A percentile compares a stretch with the other conserved stretches of the same genome.
Conservation (phyloP, 2,329 filamentous ascomycete genomes). For the Celoporthe dispersa region DNA sequence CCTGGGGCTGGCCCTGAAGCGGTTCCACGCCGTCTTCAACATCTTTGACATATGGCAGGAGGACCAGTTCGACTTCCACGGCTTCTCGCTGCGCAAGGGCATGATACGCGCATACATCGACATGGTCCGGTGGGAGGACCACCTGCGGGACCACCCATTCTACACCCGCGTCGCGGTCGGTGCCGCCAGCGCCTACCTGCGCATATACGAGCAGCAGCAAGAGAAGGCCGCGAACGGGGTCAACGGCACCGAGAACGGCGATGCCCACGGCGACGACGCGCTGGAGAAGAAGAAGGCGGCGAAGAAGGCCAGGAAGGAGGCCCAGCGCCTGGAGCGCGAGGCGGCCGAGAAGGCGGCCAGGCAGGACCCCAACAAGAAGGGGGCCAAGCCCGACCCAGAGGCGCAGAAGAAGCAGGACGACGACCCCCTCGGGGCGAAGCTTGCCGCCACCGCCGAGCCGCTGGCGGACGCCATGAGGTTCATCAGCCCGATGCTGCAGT, state of each 20-base stretch:
- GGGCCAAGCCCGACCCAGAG: slow-evolving; percentile 58
- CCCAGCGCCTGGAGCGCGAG: slow-evolving; percentile 67
- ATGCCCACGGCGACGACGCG: slow-evolving; percentile 55
- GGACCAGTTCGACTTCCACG: slow-evolving; percentile 98
- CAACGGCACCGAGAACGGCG: slow-evolving; percentile 51
- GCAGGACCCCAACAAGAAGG: slow-evolving; percentile 81
- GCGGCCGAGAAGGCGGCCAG: slow-evolving; percentile 79
- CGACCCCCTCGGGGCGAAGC: slow-evolving; percentile 81
- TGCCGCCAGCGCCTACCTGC: slow-evolving; percentile 79
- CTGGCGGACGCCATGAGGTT: slow-evolving; percentile 88
- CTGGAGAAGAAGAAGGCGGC: slow-evolving; percentile 82
- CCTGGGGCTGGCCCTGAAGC: slow-evolving; percentile 84
- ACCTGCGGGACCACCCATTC: slow-evolving; percentile 88
- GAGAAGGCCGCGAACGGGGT: slow-evolving; percentile 64
- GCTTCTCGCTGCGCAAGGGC: slow-evolving; percentile 94
- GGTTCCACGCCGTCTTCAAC: slow-evolving; percentile 84
- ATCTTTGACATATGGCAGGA: slow-evolving; percentile 99
- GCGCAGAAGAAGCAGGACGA: slow-evolving; percentile 86
- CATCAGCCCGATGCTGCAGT: slow-evolving; percentile 78
- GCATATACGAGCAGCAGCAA: slow-evolving; percentile 75
- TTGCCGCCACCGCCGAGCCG: slow-evolving; percentile 81
- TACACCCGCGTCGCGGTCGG: slow-evolving; percentile 83
- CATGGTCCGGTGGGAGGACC: slow-evolving; percentile 96
- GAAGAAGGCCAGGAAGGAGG: slow-evolving; percentile 87
- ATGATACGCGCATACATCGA: slow-evolving; percentile 94